Evolutionary conservation across 1,284 basidiomycete genomes (phyloP).

Genomic region (Lignosus rhinocerotis): DNA sequence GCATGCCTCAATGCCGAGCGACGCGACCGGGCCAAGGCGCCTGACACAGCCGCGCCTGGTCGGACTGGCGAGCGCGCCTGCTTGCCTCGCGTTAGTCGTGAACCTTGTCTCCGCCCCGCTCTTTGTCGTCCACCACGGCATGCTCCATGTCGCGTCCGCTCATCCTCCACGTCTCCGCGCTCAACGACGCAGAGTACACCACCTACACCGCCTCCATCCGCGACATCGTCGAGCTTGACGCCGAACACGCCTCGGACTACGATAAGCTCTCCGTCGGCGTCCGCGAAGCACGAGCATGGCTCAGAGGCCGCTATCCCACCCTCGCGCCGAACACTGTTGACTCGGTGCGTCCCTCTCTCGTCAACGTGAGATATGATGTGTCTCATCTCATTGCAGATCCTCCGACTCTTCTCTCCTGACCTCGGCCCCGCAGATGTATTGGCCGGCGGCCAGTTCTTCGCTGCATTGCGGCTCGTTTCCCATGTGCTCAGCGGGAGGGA

Average conservation of each 20-base stretch:
- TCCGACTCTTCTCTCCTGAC: slow-evolving; percentile 60
- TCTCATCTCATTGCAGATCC: slow-evolving; percentile 46
- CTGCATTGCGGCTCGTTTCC: slow-evolving; percentile 61
- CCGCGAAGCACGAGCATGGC: slow-evolving; percentile 72
- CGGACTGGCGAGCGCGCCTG: background rate
- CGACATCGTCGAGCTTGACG: slow-evolving; percentile 48
- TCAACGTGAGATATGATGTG: background rate
- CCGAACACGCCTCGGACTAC: slow-evolving; percentile 48
- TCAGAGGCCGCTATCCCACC: slow-evolving; percentile 65
- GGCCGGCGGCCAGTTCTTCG: slow-evolving; percentile 74
- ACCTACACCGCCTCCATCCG: slow-evolving; percentile 60
- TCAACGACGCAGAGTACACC: slow-evolving; percentile 68
- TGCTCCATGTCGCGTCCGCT: slow-evolving; percentile 46
- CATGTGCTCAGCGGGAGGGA: slow-evolving; percentile 63
- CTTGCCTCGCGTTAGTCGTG: slow-evolving; percentile 10
- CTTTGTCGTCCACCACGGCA: slow-evolving; percentile 15
- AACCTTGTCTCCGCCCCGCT: background rate
- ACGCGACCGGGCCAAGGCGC: slow-evolving; percentile 16
- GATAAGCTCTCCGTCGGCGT: slow-evolving; percentile 53
- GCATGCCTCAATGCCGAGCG: background rate
- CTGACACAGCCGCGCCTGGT: slow-evolving; percentile 11
- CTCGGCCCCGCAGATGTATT: slow-evolving; percentile 52
- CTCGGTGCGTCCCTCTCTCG: slow-evolving; percentile 39
- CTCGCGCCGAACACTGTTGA: slow-evolving; percentile 58
- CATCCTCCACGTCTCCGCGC: slow-evolving; percentile 68